phyloP scores from a whole-genome alignment of 768 basidiomycete genomes.

The Serpula lacrymans region DNA sequence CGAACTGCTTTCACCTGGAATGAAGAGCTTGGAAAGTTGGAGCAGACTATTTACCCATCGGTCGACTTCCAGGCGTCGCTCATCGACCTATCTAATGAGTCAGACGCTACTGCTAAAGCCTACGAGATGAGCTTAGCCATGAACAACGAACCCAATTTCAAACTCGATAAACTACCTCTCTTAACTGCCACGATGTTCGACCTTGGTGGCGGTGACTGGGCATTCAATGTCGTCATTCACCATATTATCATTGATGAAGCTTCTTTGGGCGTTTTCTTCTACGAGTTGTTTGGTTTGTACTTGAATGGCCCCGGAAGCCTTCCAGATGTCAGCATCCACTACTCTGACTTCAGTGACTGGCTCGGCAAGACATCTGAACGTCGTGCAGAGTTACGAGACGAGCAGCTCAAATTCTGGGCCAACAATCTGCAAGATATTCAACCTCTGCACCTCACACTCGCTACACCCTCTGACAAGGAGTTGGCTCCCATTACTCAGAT shows the following conservation, averaged over 20 bases:
- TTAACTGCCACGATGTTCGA: constrained; percentile 24
- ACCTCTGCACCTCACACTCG: constrained; percentile 17
- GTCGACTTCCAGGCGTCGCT: constrained; percentile 19
- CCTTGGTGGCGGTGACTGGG: constrained; percentile 19
- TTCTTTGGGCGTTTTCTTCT: constrained; percentile 27
- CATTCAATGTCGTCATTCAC: constrained; percentile 26
- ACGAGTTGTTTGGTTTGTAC: constrained; percentile 25
- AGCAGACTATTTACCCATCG: constrained; percentile 26
- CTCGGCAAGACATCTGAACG: constrained; percentile 25
- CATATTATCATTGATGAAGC: constrained; percentile 29
- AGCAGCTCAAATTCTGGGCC: constrained; percentile 23
- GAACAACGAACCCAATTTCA: constrained; percentile 19
- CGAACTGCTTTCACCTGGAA: constrained; percentile 28
- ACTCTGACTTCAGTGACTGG: constrained; percentile 18
- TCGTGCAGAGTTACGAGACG: constrained; percentile 20
- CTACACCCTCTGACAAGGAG: constrained; percentile 21
- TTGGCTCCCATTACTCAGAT: constrained; percentile 27
- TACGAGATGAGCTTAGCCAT: constrained; percentile 24
- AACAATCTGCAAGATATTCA: constrained; percentile 12
- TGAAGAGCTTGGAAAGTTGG: constrained; percentile 23
- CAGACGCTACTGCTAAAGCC: constrained; percentile 20
- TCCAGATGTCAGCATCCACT: constrained; percentile 17
- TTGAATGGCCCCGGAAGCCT: constrained; percentile 22
- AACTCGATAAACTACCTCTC: constrained; percentile 21
- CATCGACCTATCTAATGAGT: constrained; percentile 25